Conservation (phyloP, 768 basidiomycete species). For the Rhodotorula toruloides region DNA sequence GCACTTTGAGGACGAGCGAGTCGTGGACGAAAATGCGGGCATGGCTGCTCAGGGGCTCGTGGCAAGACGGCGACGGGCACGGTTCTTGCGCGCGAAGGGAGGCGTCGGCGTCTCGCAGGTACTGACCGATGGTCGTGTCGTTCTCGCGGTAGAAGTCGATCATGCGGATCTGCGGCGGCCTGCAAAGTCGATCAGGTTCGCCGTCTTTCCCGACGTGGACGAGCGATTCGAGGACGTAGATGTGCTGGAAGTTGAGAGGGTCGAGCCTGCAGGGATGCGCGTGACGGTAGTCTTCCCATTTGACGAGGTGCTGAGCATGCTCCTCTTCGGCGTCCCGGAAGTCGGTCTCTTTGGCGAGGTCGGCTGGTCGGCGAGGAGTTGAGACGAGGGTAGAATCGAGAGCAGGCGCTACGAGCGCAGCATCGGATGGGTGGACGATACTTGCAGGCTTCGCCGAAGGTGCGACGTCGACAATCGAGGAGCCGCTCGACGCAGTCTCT, state of each 20-base stretch:
- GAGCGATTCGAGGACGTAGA: constrained; percentile 71
- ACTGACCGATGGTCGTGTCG: constrained; percentile 72
- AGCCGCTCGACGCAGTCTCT: too few species aligned
- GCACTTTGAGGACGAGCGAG: constrained; percentile 71
- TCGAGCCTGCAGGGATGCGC: constrained; percentile 57
- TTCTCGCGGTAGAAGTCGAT: constrained; percentile 84
- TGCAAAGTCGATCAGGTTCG: constrained; percentile 48
- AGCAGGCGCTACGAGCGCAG: too few species aligned
- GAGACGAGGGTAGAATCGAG: too few species aligned
- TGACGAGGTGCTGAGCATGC: constrained; percentile 33
- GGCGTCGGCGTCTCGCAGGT: constrained; percentile 66
- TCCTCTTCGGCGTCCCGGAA: constrained; percentile 35
- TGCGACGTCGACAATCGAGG: too few species aligned
- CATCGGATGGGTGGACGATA: too few species aligned
- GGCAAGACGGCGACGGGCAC: constrained; percentile 78
- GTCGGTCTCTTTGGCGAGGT: constrained; percentile 25
- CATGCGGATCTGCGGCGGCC: constrained; percentile 60
- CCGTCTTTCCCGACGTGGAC: constrained; percentile 61
- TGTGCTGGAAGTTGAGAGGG: constrained; percentile 87
- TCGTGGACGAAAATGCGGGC: constrained; percentile 89
- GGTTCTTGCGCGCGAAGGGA: constrained; percentile 42
- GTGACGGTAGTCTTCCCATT: constrained; percentile 32
- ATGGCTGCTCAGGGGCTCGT: constrained; percentile 72
- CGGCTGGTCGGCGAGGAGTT: constrained; percentile 7
- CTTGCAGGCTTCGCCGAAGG: too few species aligned